phyloP scores from a whole-genome alignment of 2,329 filamentous ascomycete species.

The Bimuria novae-zelandiae region DNA sequence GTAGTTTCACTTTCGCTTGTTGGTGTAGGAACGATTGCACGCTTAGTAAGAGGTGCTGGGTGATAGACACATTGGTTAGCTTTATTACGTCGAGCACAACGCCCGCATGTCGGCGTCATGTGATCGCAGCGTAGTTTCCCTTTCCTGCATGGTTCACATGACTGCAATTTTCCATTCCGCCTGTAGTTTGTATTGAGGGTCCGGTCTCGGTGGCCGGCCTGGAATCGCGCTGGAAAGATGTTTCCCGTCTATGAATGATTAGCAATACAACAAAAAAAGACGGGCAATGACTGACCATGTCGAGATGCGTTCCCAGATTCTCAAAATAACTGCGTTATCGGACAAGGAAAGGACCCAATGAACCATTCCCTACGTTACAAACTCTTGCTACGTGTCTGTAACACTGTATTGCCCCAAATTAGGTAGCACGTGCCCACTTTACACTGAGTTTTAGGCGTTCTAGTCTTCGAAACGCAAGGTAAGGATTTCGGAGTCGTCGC shows the following conservation, averaged over 20 bases:
- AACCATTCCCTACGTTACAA: no score
- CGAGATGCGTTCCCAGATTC: not conserved
- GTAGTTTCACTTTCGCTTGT: slow-evolving; percentile 13
- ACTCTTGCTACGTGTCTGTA: no score
- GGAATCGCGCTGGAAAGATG: slow-evolving; percentile 34
- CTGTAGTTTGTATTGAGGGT: slow-evolving; percentile 34
- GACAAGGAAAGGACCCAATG: no score
- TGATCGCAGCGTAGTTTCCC: slow-evolving; percentile 45
- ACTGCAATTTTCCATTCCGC: slow-evolving; percentile 46
- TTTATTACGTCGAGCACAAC: slow-evolving; percentile 36
- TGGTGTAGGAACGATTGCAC: slow-evolving; percentile 17
- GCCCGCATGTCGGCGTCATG: slow-evolving; percentile 40
- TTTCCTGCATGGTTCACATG: slow-evolving; percentile 45
- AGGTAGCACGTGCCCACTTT: no score
- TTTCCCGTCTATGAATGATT: slow-evolving; percentile 27
- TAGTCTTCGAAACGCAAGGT: no score
- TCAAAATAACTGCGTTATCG: no score
- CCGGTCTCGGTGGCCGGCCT: slow-evolving; percentile 31
- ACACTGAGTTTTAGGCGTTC: no score
- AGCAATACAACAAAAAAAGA: not conserved
- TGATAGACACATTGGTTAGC: slow-evolving; percentile 42
- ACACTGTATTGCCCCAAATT: no score
- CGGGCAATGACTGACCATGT: not conserved
- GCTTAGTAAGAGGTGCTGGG: slow-evolving; percentile 41
- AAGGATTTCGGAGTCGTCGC: not conserved